Evolutionary conservation across 169 alveolate species (phyloP).

Genomic region (Plasmodium falciparum): DNA sequence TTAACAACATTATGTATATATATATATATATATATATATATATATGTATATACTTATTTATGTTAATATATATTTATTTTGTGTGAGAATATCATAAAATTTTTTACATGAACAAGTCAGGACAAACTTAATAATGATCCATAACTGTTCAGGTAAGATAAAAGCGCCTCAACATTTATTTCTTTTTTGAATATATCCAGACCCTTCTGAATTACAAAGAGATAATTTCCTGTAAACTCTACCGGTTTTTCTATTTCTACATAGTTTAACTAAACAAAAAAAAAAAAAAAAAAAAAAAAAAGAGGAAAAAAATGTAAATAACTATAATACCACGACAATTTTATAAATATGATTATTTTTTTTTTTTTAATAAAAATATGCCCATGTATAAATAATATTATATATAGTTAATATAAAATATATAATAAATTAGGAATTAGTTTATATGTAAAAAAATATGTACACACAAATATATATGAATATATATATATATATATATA

Average conservation of each 20-base stretch:
- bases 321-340: no score
- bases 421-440: not conserved
- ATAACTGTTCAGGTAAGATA: conserved; percentile 26
- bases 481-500: not conserved
- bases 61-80: not conserved
- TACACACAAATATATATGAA: not conserved
- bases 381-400: no score
- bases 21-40: not conserved
- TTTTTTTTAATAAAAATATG: no score
- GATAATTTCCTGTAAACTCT: conserved; percentile 38
- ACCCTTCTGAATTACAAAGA: conserved; percentile 64
- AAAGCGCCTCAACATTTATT: conserved; percentile 33
- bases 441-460: not conserved
- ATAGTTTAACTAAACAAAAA: conserved; percentile 25
- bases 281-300: not conserved
- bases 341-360: no score
- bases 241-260: conserved; percentile 53
- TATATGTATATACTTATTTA: not conserved
- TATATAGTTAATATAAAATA: no score
- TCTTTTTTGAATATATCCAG: conserved; percentile 58
- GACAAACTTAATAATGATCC: conserved; percentile 40
- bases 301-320: not conserved
- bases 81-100: not conserved
- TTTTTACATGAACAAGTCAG: not conserved
- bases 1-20: not conserved